These are phyloP conservation scores for Metarhizium robertsii DNA, from an alignment of 2,329 filamentous ascomycete species.

Conservation along the genomic window DNA sequence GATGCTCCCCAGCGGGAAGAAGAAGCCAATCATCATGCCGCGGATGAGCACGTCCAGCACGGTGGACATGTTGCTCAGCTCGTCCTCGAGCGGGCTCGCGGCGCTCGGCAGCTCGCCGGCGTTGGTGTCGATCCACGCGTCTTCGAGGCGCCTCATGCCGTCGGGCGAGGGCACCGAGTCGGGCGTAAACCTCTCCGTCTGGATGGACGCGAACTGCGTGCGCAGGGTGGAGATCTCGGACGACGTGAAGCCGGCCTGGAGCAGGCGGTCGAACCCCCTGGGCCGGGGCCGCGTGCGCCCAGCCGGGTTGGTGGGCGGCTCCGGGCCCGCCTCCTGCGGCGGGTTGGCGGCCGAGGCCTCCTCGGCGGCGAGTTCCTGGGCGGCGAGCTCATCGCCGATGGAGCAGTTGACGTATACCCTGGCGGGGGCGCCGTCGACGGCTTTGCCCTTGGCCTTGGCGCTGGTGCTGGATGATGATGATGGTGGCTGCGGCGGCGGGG, in stretches of 20 bases:
- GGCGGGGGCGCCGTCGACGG: conserved; percentile 24
- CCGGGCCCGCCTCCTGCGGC: conserved; percentile 36
- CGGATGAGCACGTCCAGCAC: conserved; percentile 77
- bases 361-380: conserved; percentile 62
- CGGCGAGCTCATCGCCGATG: conserved; percentile 65
- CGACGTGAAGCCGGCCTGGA: conserved; percentile 70
- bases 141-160: conserved; percentile 69
- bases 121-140: conserved; percentile 79
- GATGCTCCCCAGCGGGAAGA: conserved; percentile 83
- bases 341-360: conserved; percentile 33
- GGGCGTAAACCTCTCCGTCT: conserved; percentile 72
- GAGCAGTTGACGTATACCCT: conserved; percentile 90
- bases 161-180: conserved; percentile 80
- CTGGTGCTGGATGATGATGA: conserved; percentile 8
- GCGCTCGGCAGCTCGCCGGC: conserved; percentile 29
- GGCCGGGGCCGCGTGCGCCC: conserved; percentile 22
- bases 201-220: conserved; percentile 80
- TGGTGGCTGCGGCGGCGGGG: conserved; percentile 27
- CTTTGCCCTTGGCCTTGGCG: conserved; percentile 47
- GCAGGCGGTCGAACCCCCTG: conserved; percentile 80
- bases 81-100: conserved; percentile 31
- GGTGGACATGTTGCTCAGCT: conserved; percentile 38
- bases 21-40: conserved; percentile 85
- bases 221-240: conserved; percentile 78
- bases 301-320: conserved; percentile 14